phyloP scores from a whole-genome alignment of 225 moss, liverwort and hornwort genomes.

The Marchantia polymorpha region DNA sequence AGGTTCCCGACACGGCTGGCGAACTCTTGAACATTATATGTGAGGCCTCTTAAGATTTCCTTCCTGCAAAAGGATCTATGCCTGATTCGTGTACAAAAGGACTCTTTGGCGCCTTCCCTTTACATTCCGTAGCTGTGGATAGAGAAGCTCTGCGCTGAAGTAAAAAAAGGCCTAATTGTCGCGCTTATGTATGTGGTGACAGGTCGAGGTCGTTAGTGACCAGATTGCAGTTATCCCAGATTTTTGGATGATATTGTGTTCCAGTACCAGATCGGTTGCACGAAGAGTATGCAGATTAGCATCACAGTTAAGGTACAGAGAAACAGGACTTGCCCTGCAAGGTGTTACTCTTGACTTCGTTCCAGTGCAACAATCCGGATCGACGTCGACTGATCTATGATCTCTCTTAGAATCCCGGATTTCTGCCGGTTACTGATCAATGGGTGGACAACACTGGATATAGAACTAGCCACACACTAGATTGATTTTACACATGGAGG shows the following conservation, averaged over 20 bases:
- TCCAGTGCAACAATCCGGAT: not conserved
- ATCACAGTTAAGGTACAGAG: not conserved
- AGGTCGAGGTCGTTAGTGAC: not conserved
- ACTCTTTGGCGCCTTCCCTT: not conserved
- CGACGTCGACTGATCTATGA: not conserved
- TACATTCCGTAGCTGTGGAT: not conserved
- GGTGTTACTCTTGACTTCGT: constrained; percentile 1
- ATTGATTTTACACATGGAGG: constrained; percentile 12
- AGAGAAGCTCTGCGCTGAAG: not conserved
- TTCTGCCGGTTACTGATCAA: constrained; percentile 12
- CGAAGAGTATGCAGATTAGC: not conserved
- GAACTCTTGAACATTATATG: not conserved
- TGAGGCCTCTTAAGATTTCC: not conserved
- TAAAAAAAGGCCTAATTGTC: not conserved
- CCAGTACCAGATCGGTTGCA: not conserved
- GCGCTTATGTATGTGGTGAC: not conserved
- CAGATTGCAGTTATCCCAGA: not conserved
- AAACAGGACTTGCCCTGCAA: not conserved
- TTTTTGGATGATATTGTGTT: not conserved
- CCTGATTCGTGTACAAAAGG: not conserved
- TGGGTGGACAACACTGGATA: constrained; percentile 7
- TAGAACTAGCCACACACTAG: constrained; percentile 7
- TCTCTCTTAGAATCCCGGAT: not conserved
- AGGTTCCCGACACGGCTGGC: not conserved
- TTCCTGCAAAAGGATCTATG: not conserved